These are phyloP conservation scores for Tympanopsis confertula DNA, from an alignment of 2,329 filamentous ascomycete genomes.

Conservation along the genomic window DNA sequence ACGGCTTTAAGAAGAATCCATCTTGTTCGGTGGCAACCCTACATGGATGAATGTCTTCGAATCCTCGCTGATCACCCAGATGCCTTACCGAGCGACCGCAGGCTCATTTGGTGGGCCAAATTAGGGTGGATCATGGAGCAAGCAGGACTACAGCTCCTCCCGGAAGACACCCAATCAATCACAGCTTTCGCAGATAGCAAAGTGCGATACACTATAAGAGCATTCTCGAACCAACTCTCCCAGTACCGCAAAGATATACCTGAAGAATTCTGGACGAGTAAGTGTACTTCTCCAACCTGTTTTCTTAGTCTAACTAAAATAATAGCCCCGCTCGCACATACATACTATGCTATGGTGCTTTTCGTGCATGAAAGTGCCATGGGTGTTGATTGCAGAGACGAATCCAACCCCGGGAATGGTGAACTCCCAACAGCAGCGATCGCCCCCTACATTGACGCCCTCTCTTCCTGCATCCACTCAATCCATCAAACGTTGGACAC, in stretches of 20 bases:
- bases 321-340: neutral
- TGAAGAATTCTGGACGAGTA: constrained; percentile 11
- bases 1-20: constrained; percentile 20
- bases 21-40: constrained; percentile 19
- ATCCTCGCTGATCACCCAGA: constrained; percentile 16
- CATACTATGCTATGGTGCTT: neutral
- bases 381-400: neutral
- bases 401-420: neutral
- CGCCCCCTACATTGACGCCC: neutral
- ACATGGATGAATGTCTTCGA: constrained; percentile 21
- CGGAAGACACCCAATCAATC: constrained; percentile 13
- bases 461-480: neutral
- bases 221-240: constrained; percentile 33
- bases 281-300: neutral
- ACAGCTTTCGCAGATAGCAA: constrained; percentile 35
- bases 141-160: constrained; percentile 34
- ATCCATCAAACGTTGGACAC: neutral
- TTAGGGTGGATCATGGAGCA: constrained; percentile 32
- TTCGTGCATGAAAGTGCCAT: neutral
- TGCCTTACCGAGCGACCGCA: constrained; percentile 14
- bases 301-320: neutral
- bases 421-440: neutral
- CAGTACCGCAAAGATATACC: constrained; percentile 24
- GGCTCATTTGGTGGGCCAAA: constrained; percentile 17
- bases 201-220: constrained; percentile 33